Evolutionary conservation across 345 rosid genomes (phyloP).

Genomic region (Citrus australasica): DNA sequence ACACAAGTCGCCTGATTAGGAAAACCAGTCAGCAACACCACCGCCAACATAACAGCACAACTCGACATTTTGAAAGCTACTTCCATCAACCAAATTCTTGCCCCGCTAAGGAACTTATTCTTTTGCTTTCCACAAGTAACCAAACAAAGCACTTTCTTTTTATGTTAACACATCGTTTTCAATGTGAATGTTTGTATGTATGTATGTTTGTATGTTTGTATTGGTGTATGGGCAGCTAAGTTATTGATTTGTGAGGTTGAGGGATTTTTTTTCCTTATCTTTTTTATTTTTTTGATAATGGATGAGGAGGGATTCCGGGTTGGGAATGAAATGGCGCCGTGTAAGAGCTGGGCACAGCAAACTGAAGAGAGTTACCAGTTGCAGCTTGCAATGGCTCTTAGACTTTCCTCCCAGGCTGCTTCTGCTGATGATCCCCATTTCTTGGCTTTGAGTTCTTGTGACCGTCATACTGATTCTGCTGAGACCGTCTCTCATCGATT

Average conservation of each 20-base stretch:
- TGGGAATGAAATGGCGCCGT: not conserved
- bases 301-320: not conserved
- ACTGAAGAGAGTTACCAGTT: constrained; percentile 60
- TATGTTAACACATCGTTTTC: not conserved
- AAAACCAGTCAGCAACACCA: not conserved
- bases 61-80: not conserved
- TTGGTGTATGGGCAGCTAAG: not conserved
- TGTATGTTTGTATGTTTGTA: not conserved
- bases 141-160: not conserved
- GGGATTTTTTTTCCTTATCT: not conserved
- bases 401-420: constrained; percentile 46
- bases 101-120: not conserved
- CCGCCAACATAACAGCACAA: not conserved
- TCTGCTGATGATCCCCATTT: constrained; percentile 47
- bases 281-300: not conserved
- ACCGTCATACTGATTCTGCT: constrained; percentile 16
- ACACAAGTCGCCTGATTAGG: not conserved
- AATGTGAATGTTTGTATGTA: not conserved
- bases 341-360: constrained; percentile 52
- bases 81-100: not conserved
- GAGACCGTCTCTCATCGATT: constrained; percentile 48
- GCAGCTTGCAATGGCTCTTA: constrained; percentile 50
- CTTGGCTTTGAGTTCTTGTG: constrained; percentile 34
- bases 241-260: not conserved
- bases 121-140: not conserved